Evolutionary conservation across 2,329 filamentous ascomycete genomes (phyloP).

Genomic region (Scolecobasidium constrictum): DNA sequence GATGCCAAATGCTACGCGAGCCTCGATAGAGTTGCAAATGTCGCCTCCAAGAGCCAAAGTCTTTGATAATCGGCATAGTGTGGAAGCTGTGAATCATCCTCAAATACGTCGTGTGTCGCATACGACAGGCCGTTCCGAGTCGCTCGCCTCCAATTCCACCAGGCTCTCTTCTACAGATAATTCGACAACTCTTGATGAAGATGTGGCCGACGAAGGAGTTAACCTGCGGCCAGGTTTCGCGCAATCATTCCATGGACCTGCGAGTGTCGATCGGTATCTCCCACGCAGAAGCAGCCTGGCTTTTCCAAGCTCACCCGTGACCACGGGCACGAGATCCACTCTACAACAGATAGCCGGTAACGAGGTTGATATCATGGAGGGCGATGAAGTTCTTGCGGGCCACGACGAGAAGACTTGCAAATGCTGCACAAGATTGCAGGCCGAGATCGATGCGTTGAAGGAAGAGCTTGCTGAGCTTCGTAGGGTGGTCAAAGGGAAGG

Average conservation of each 20-base stretch:
- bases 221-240: constrained; percentile 9
- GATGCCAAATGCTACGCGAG: no score
- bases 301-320: background rate
- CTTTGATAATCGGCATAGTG: no score
- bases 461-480: constrained; percentile 9
- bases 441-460: constrained; percentile 10
- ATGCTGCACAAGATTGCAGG: constrained; percentile 8
- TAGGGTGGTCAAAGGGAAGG: constrained; percentile 3
- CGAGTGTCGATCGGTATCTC: constrained; percentile 4
- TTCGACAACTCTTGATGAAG: no score
- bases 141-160: no score
- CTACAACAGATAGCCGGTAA: background rate
- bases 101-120: no score
- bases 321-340: background rate
- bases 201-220: no score
- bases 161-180: no score
- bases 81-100: no score
- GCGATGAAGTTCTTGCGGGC: background rate
- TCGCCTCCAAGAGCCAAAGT: no score
- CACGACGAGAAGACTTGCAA: background rate
- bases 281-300: constrained; percentile 2
- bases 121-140: no score
- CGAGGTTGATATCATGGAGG: background rate
- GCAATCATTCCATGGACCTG: constrained; percentile 8
- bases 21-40: no score